Conservation (phyloP, 2,329 filamentous ascomycete species). For the Myriosclerotinia curreyana region DNA sequence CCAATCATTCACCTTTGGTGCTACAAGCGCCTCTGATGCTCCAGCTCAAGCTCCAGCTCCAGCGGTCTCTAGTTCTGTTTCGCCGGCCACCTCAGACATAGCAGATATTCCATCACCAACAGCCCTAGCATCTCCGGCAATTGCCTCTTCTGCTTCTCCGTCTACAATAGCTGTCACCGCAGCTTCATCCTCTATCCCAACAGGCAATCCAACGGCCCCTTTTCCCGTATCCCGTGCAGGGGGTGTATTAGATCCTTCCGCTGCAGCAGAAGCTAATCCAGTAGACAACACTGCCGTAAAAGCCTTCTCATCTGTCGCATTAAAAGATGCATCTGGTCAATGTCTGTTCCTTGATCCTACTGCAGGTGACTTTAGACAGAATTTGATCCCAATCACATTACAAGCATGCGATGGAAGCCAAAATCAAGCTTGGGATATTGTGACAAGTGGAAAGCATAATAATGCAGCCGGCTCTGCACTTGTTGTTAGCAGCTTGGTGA, state of each 20-base stretch:
- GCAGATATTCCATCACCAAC: not conserved
- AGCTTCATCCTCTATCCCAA: not conserved
- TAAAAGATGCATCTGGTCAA: conserved; percentile 45
- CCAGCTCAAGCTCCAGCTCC: not conserved
- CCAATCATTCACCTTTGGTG: conserved; percentile 44
- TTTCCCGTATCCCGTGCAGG: conserved; percentile 13
- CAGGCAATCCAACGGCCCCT: conserved; percentile 6
- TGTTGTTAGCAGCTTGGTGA: conserved; percentile 52
- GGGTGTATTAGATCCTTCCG: conserved; percentile 18
- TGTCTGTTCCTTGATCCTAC: conserved; percentile 46
- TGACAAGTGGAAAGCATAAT: conserved; percentile 51
- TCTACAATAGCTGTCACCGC: not conserved
- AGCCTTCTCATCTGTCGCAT: conserved; percentile 43
- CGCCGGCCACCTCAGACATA: not conserved
- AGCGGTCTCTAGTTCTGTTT: not conserved
- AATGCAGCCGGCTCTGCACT: conserved; percentile 47
- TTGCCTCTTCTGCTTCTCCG: not conserved
- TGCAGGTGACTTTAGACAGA: conserved; percentile 47
- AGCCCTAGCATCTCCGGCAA: not conserved
- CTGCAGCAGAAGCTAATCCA: conserved; percentile 44
- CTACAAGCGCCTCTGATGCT: conserved; percentile 6
- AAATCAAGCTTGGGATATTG: conserved; percentile 46
- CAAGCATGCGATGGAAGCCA: conserved; percentile 43
- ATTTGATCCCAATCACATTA: conserved; percentile 45
- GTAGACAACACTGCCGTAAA: conserved; percentile 45